phyloP scores from a whole-genome alignment of 164 flowering plant species.

The Chloranthus sessilifolius region DNA sequence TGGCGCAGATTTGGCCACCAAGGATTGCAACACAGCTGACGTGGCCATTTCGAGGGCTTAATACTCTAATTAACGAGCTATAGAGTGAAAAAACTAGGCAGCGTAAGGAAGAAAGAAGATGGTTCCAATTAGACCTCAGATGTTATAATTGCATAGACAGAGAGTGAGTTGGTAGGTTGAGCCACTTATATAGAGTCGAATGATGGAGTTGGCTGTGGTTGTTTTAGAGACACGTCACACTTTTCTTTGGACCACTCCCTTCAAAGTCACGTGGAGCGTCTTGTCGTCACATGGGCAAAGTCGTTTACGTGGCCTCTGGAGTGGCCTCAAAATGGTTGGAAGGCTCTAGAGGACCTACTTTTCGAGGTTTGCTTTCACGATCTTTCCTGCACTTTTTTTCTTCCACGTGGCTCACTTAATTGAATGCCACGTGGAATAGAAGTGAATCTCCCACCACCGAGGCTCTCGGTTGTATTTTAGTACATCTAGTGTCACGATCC shows the following conservation, averaged over 20 bases:
- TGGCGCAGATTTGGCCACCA: neutral
- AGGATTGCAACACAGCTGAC: slow-evolving; percentile 1
- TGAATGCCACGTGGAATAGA: too few species aligned
- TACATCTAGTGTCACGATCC: too few species aligned
- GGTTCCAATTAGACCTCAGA: neutral
- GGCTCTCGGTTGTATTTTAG: too few species aligned
- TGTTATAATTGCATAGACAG: neutral
- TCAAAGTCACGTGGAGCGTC: slow-evolving; percentile 1
- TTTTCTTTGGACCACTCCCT: neutral
- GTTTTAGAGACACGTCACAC: neutral
- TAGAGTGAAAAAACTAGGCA: neutral
- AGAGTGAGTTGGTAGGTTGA: neutral
- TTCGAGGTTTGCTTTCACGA: too few species aligned
- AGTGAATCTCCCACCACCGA: too few species aligned
- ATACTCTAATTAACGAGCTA: too few species aligned
- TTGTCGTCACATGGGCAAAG: neutral
- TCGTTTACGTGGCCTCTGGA: slow-evolving; percentile 5
- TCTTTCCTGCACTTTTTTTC: too few species aligned
- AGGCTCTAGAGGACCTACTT: too few species aligned
- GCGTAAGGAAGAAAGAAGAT: neutral
- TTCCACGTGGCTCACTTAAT: too few species aligned
- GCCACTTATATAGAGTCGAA: neutral
- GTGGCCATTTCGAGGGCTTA: slow-evolving; percentile 1
- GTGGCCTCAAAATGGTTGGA: too few species aligned
- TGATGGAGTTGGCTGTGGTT: neutral